Percentiles rank a stretch among this genome's conserved stretches.
These are phyloP conservation scores for Amphirosellinia nigrospora DNA, from an alignment of 495 filamentous ascomycete genomes.

Conservation along the genomic window DNA sequence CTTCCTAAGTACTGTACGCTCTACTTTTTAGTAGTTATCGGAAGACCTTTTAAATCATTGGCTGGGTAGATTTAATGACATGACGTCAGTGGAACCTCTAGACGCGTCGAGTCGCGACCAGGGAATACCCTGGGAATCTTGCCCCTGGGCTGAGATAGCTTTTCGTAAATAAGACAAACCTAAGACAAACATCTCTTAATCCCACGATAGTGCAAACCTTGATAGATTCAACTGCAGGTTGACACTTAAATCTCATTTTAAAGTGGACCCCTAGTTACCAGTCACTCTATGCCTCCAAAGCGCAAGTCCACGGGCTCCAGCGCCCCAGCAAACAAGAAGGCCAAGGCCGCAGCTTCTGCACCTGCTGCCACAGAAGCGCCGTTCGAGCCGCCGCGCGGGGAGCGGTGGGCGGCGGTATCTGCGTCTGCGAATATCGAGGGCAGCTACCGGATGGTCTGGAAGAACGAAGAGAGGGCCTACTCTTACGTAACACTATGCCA, in stretches of 20 bases:
- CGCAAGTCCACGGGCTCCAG: slow-evolving; percentile 27
- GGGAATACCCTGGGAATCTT: neutral
- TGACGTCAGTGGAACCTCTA: slow-evolving; percentile 8
- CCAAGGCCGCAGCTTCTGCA: slow-evolving; percentile 22
- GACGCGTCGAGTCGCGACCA: slow-evolving; percentile 10
- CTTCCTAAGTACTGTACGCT: neutral
- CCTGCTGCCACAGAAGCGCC: neutral
- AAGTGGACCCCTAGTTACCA: neutral
- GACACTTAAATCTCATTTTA: neutral
- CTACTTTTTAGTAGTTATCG: neutral
- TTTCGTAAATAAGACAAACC: neutral
- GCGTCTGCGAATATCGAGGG: slow-evolving; percentile 48
- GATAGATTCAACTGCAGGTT: neutral
- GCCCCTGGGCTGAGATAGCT: neutral
- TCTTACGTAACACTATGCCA: slow-evolving; percentile 43
- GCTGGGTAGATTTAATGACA: neutral
- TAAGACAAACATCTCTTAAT: neutral
- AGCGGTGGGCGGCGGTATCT: slow-evolving; percentile 49
- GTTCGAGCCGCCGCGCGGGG: slow-evolving; percentile 35
- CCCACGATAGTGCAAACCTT: no score
- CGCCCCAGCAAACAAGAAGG: slow-evolving; percentile 37
- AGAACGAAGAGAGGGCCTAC: slow-evolving; percentile 40
- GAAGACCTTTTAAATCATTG: neutral
- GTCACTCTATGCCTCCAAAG: slow-evolving; percentile 31
- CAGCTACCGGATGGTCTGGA: slow-evolving; percentile 36